phyloP scores from a whole-genome alignment of 139 green algal species.

The Tetradesmus lagerheimii region DNA sequence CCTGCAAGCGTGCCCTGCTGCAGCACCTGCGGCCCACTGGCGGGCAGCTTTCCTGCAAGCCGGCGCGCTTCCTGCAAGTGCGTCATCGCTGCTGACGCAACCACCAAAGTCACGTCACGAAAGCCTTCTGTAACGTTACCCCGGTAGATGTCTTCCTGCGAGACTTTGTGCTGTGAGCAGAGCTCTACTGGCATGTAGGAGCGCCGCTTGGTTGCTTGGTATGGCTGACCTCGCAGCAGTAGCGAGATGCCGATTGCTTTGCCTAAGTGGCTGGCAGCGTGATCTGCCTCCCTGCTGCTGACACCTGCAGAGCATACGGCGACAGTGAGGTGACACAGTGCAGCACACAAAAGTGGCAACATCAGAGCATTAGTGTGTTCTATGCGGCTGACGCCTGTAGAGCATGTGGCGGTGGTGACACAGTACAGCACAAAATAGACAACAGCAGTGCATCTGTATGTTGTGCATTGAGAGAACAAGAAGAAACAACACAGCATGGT shows the following conservation, averaged over 20 bases:
- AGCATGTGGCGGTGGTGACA: no score
- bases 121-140: constrained; percentile 59
- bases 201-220: constrained; percentile 63
- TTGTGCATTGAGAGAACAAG: no score
- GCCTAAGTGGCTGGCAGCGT: constrained; percentile 83
- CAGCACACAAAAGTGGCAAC: neutral
- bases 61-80: constrained; percentile 77
- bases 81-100: constrained; percentile 71
- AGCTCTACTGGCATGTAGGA: constrained; percentile 68
- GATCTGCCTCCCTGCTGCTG: constrained; percentile 68
- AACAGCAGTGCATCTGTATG: no score
- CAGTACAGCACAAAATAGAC: no score
- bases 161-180: constrained; percentile 53
- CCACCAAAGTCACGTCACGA: constrained; percentile 64
- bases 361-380: no score
- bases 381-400: no score
- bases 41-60: constrained; percentile 55
- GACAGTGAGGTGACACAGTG: neutral
- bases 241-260: constrained; percentile 79
- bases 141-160: constrained; percentile 60
- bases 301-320: constrained; percentile 53
- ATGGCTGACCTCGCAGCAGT: constrained; percentile 72
- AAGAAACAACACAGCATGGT: no score
- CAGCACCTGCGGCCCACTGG: constrained; percentile 58
- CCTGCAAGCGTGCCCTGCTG: constrained; percentile 62